phyloP scores from a whole-genome alignment of 352 stramenopile genomes.

The Globisporangium megalacanthum region DNA sequence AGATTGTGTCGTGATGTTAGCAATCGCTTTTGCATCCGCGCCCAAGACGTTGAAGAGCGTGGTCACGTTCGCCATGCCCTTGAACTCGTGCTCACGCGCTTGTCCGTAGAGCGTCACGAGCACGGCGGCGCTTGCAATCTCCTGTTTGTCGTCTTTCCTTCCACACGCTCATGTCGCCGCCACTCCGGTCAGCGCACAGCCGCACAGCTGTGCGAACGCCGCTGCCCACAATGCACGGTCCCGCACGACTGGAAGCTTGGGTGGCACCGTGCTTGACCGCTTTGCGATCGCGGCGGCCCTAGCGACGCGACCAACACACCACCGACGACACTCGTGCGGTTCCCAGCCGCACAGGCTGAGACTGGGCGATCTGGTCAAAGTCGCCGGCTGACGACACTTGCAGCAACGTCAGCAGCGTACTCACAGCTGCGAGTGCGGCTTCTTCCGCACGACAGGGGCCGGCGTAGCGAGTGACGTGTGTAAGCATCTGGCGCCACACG shows the following conservation, averaged over 20 bases:
- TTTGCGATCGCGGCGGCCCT: constrained; percentile 11
- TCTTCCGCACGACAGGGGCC: constrained; percentile 59
- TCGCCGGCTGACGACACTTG: constrained; percentile 69
- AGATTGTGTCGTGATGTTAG: constrained; percentile 75
- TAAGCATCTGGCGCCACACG: constrained; percentile 61
- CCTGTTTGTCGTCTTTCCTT: constrained; percentile 74
- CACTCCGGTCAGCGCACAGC: constrained; percentile 39
- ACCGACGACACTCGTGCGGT: constrained; percentile 88
- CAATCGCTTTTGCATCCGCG: constrained; percentile 28
- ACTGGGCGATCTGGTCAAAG: constrained; percentile 68
- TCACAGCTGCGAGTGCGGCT: constrained; percentile 66
- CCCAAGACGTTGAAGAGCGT: constrained; percentile 63
- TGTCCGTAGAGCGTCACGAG: constrained; percentile 75
- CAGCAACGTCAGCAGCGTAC: constrained; percentile 77
- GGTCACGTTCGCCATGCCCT: constrained; percentile 50
- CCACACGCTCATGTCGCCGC: constrained; percentile 10
- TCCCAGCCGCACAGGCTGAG: constrained; percentile 68
- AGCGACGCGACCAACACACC: constrained; percentile 59
- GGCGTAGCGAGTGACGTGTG: constrained; percentile 55
- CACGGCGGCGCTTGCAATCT: constrained; percentile 74
- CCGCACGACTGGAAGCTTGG: constrained; percentile 17
- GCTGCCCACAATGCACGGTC: constrained; percentile 64
- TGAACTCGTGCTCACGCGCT: constrained; percentile 71
- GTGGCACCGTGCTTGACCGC: constrained; percentile 9
- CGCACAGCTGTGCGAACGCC: constrained; percentile 59